Conservation (phyloP, 345 rosid species). For the Bretschneidera sinensis region DNA sequence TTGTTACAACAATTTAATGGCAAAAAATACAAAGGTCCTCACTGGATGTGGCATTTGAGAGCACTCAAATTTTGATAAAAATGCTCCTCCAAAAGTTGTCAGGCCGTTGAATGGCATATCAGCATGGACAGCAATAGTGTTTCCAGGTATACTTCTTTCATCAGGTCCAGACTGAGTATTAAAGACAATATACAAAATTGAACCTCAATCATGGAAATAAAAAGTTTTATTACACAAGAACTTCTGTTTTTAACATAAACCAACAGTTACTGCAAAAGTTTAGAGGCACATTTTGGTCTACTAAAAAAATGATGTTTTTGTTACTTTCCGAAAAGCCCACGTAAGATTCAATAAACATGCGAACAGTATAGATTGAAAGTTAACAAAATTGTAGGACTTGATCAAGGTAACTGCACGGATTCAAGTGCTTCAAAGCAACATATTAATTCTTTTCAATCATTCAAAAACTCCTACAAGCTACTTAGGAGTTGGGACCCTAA, state of each 20-base stretch:
- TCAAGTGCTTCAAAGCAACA: neutral
- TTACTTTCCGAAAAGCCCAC: too few relatives aligned
- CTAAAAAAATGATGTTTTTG: neutral
- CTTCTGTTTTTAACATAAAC: neutral
- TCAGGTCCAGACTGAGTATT: conserved; percentile 68
- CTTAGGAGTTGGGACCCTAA: neutral
- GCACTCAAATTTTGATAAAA: conserved; percentile 81
- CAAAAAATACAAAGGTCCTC: conserved; percentile 19
- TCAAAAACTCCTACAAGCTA: neutral
- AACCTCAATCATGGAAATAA: neutral
- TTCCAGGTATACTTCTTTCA: conserved; percentile 77
- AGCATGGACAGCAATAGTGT: conserved; percentile 89
- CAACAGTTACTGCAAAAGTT: neutral
- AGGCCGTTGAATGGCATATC: conserved; percentile 82
- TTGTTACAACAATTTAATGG: neutral
- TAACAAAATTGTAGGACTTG: neutral
- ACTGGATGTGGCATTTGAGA: conserved; percentile 96
- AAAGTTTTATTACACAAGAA: neutral
- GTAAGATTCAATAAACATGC: too few relatives aligned
- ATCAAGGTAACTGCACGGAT: neutral
- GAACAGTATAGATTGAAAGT: too few relatives aligned
- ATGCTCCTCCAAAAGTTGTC: conserved; percentile 86
- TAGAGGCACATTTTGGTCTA: neutral
- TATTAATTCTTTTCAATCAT: neutral
- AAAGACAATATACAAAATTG: too few relatives aligned